Base-by-base conservation (phyloP, 2,329 filamentous ascomycete genomes). In the Penicillium aurantiogriseum region DNA sequence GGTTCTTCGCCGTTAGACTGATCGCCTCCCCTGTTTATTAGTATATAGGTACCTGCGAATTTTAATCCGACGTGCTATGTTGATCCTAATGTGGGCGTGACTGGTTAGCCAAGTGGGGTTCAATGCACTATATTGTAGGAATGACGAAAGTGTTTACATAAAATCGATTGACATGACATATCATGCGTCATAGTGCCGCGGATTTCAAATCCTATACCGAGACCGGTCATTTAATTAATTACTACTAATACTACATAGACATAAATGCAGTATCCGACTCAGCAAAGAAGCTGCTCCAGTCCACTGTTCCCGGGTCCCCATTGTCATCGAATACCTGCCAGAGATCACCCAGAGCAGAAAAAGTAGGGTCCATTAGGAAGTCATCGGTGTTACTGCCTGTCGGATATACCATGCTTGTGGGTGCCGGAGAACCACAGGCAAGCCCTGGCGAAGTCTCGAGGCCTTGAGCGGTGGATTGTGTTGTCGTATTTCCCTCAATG, bases 321-420 rank as follows among this genome's bases (percentile, higher is more conserved):
- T 52, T 58, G 11, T 57, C 51, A 50, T 63, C 62, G 40, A 67
- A 67, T n/a, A 56, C 53, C 44, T 67, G 51, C 62, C 64, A 69
- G 8, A 65, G 39, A 5, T 65, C 58, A 56, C 64, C 58, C 5
- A 64, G 57, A 17, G 31, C 51, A 23, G 61, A 45, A 38, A 64
- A 51, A 21, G 47, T 54, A 15, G 57, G 44, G 27, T 67, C 58
- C 11, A 43, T 49, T 8, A 31, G 4, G 8, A n/a, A 8, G 35
- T 23, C 10, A 21, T 45, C 53, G 13, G 21, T 19, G 27, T n/a
- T 36, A 13, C 17, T 10, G 7, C 29, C 19, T 19, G 40, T 11
- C 15, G 35, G 27, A n/a, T 33, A 10, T 17, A 19, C 2, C 19
- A 25, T 36, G 42, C 8, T 25, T 31, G 35, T 29, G 21, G 21